Base-by-base conservation (phyloP, 805 yeast species). In the Candida orba region DNA sequence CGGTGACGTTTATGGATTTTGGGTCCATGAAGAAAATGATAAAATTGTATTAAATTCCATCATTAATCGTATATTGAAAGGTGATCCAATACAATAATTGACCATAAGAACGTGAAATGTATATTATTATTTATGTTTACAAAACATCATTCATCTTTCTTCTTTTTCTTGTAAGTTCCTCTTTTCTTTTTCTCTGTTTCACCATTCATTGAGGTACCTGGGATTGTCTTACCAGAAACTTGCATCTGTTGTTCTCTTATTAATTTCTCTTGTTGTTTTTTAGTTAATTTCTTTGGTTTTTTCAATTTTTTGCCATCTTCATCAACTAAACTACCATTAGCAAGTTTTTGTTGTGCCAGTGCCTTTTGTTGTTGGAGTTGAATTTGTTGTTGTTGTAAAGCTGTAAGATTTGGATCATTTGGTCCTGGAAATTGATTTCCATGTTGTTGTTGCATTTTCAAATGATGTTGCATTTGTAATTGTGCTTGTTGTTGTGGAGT, bases 1-100 rank as follows among this genome's bases (percentile, higher is more conserved):
- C 40, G 88, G 84, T 20, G 85, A 81, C 37, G 81, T 84, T 12
- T 84, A 73, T 59, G 95, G 95, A 1, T 65, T 85, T 39, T 85
- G 93, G 93, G 71, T 84, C 18, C 85, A 81, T 56, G 78, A 83
- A 44, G 79, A 73, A 37, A 76, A 72, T 8, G 90, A 84, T 54
- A 69, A 91, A 59, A 72, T 72, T 37, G 75, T 76, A 52, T 65
- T 84, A 35, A 75, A 67, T 52, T 76, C 79, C 53, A 48, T 71
- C 40, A 54, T 71, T 18, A 63, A 63, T 42, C 52, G 53, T 1
- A 53, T 60, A 14, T 42, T 54, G 8, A 36, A 44, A 38, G 38
- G 36, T 17, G 25, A 15, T 7, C 18, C 30, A 7, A 35, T 27
- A 27, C 13, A 27, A 13, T 10, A 13, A 27, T 3, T 25, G 8